Conservation (phyloP, 2,329 filamentous ascomycete species). For the Ceratocystis huliohia region DNA sequence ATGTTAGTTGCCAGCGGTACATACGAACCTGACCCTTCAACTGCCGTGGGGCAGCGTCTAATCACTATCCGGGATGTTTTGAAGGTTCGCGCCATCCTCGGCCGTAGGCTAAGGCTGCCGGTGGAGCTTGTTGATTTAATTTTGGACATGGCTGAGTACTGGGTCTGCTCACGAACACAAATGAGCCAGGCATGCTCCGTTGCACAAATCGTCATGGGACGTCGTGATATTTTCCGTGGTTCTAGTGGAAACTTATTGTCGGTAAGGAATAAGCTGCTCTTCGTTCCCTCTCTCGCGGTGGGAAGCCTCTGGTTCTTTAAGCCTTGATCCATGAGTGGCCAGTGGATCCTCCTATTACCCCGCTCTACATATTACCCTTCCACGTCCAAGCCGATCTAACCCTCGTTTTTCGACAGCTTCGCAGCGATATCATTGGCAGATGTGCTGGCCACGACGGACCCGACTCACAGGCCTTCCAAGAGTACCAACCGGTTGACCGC, state of each 20-base stretch:
- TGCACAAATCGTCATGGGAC: too few species aligned
- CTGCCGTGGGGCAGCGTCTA: neutral
- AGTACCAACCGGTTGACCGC: conserved; percentile 6
- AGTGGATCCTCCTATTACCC: neutral
- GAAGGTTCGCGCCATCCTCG: conserved; percentile 38
- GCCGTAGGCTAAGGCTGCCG: conserved; percentile 35
- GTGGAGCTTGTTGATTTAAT: conserved; percentile 43
- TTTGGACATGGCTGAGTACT: conserved; percentile 50
- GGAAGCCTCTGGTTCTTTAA: neutral
- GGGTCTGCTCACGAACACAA: conserved; percentile 36
- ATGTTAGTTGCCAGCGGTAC: too few species aligned
- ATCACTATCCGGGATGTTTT: conserved; percentile 33
- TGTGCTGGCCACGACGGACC: neutral
- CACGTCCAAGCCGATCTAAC: neutral
- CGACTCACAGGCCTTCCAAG: neutral
- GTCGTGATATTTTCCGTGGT: neutral
- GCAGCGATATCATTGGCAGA: conserved; percentile 25
- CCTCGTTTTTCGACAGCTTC: conserved; percentile 28
- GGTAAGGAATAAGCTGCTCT: neutral
- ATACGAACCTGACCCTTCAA: too few species aligned
- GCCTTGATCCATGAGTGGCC: neutral
- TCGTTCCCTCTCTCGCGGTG: neutral
- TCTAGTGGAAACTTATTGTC: conserved; percentile 1
- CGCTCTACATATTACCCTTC: neutral
- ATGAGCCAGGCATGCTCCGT: too few species aligned